These are phyloP conservation scores for Xylariaceae sp. DNA, from an alignment of 2,329 filamentous ascomycete species.

Conservation along the genomic window DNA sequence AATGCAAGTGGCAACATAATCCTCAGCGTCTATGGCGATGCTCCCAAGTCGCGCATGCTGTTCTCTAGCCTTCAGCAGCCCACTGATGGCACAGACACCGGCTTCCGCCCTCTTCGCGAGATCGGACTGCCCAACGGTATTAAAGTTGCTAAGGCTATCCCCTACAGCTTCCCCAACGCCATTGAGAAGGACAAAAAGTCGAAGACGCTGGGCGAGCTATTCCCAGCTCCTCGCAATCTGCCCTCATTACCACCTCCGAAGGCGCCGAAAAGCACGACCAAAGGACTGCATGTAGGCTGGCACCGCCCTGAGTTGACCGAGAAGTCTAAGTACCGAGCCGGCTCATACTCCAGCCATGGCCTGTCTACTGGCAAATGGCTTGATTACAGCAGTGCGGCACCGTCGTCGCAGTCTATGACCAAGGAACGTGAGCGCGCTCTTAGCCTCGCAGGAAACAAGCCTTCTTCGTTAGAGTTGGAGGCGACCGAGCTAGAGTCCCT, in stretches of 20 bases:
- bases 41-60: slow-evolving; percentile 70
- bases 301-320: slow-evolving; percentile 55
- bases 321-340: slow-evolving; percentile 52
- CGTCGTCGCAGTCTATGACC: slow-evolving; percentile 52
- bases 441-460: slow-evolving; percentile 61
- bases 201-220: slow-evolving; percentile 70
- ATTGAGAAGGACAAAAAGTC: slow-evolving; percentile 50
- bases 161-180: slow-evolving; percentile 36
- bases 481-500: slow-evolving; percentile 69
- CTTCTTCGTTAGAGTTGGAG: slow-evolving; percentile 54
- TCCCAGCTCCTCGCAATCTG: slow-evolving; percentile 64
- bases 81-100: slow-evolving; percentile 27
- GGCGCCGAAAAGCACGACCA: slow-evolving; percentile 67
- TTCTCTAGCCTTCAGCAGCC: slow-evolving; percentile 78
- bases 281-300: slow-evolving; percentile 54
- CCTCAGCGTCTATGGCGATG: slow-evolving; percentile 74
- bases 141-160: slow-evolving; percentile 63
- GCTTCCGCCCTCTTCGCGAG: slow-evolving; percentile 54
- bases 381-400: slow-evolving; percentile 63
- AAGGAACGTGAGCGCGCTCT: slow-evolving; percentile 72
- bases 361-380: slow-evolving; percentile 69
- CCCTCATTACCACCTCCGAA: slow-evolving; percentile 69
- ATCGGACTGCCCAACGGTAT: slow-evolving; percentile 72
- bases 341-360: slow-evolving; percentile 64
- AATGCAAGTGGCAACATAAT: slow-evolving; percentile 54